Evolutionary conservation across 148 eudicot species (phyloP).

Genomic region (Nepenthes mirabilis): DNA sequence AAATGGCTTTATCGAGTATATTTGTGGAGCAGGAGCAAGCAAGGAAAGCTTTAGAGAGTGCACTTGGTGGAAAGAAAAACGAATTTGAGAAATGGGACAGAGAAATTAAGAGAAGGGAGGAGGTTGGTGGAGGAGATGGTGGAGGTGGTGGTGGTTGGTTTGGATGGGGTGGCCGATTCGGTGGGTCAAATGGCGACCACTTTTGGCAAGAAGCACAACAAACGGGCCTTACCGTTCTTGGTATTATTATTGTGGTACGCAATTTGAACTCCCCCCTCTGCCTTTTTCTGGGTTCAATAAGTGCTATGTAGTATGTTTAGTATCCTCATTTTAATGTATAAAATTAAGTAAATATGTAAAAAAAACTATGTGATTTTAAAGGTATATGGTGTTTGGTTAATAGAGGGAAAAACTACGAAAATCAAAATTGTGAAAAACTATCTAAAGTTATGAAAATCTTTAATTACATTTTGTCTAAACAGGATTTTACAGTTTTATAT

Average conservation of each 20-base stretch:
- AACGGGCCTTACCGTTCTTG: slow-evolving; percentile 46
- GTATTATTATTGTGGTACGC: slow-evolving; percentile 44
- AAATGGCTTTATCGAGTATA: no score
- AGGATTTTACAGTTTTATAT: no score
- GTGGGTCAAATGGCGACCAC: slow-evolving; percentile 31
- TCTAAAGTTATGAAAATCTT: no score
- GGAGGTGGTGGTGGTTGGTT: slow-evolving; percentile 79
- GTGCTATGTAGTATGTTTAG: no score
- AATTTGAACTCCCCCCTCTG: background rate
- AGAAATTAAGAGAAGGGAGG: slow-evolving; percentile 67
- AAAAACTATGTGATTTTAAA: no score
- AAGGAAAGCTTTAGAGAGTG: slow-evolving; percentile 82
- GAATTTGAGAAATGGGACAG: slow-evolving; percentile 79
- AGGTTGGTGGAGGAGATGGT: slow-evolving; percentile 56
- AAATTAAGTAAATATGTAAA: no score
- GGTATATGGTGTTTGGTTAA: no score
- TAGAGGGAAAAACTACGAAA: no score
- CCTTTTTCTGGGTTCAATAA: background rate
- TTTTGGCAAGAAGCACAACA: slow-evolving; percentile 92
- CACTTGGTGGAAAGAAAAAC: slow-evolving; percentile 66
- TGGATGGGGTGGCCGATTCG: slow-evolving; percentile 63
- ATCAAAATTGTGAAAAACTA: no score
- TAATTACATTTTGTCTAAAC: no score
- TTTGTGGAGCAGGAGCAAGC: slow-evolving; percentile 55
- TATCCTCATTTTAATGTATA: no score